phyloP scores from a whole-genome alignment of 345 rosid genomes.

The Pistacia atlantica region DNA sequence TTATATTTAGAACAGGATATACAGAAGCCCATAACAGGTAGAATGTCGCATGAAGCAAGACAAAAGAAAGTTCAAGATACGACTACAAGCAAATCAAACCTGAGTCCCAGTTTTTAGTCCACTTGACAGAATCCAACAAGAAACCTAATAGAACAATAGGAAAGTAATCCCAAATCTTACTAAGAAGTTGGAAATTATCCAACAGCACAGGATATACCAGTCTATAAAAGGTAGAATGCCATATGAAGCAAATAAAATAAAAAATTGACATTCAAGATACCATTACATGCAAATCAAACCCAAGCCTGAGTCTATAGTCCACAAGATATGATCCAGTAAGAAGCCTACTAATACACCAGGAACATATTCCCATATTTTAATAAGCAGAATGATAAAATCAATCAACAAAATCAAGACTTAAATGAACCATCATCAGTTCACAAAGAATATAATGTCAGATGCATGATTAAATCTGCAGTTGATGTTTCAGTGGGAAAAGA shows the following conservation, averaged over 20 bases:
- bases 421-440: neutral
- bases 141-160: too few species aligned
- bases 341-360: neutral
- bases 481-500: neutral
- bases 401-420: neutral
- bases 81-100: too few species aligned
- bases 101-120: too few species aligned
- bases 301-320: neutral
- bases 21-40: neutral
- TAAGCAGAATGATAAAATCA: neutral
- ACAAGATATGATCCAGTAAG: neutral
- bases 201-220: neutral
- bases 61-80: neutral
- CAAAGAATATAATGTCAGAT: neutral
- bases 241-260: neutral
- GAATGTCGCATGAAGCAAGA: neutral
- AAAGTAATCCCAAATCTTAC: too few species aligned
- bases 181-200: neutral
- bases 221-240: neutral
- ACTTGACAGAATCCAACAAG: too few species aligned
- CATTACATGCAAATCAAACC: conserved; percentile 2
- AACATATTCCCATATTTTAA: conserved; percentile 4
- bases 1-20: neutral
- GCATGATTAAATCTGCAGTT: neutral
- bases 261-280: neutral